Evolutionary conservation across 257 asterid species (phyloP).

Genomic region (Solanum acaule): DNA sequence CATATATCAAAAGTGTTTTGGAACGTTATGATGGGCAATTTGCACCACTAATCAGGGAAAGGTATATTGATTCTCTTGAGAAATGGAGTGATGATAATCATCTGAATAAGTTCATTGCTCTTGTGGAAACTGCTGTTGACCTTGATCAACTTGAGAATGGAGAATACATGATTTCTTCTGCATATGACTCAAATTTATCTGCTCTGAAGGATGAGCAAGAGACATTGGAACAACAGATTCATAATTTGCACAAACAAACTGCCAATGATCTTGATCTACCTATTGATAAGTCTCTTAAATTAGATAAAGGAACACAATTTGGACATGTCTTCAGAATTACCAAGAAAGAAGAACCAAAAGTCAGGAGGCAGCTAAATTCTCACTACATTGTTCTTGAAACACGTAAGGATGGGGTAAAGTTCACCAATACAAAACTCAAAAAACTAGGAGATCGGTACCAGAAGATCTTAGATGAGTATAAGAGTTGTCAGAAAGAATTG

Average conservation of each 20-base stretch:
- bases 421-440: slow-evolving; percentile 83
- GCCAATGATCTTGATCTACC: slow-evolving; percentile 80
- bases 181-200: slow-evolving; percentile 62
- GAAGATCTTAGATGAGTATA: slow-evolving; percentile 82
- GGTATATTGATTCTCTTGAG: slow-evolving; percentile 59
- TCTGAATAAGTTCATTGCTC: slow-evolving; percentile 81
- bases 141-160: slow-evolving; percentile 98
- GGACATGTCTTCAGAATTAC: slow-evolving; percentile 94
- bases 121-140: slow-evolving; percentile 93
- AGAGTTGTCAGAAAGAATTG: slow-evolving; percentile 84
- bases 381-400: slow-evolving; percentile 90
- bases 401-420: slow-evolving; percentile 94
- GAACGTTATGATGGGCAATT: slow-evolving; percentile 71
- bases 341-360: slow-evolving; percentile 97
- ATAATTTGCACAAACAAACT: slow-evolving; percentile 63
- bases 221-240: slow-evolving; percentile 58
- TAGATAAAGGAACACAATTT: slow-evolving; percentile 86
- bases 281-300: slow-evolving; percentile 71
- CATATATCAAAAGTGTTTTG: slow-evolving; percentile 67
- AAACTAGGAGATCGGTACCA: slow-evolving; percentile 77
- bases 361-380: slow-evolving; percentile 83
- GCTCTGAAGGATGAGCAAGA: slow-evolving; percentile 71
- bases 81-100: slow-evolving; percentile 74
- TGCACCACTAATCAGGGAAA: slow-evolving; percentile 58
- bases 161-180: slow-evolving; percentile 88